Evolutionary conservation across 2,329 filamentous ascomycete species (phyloP).

Genomic region (Colletotrichum kahawae): DNA sequence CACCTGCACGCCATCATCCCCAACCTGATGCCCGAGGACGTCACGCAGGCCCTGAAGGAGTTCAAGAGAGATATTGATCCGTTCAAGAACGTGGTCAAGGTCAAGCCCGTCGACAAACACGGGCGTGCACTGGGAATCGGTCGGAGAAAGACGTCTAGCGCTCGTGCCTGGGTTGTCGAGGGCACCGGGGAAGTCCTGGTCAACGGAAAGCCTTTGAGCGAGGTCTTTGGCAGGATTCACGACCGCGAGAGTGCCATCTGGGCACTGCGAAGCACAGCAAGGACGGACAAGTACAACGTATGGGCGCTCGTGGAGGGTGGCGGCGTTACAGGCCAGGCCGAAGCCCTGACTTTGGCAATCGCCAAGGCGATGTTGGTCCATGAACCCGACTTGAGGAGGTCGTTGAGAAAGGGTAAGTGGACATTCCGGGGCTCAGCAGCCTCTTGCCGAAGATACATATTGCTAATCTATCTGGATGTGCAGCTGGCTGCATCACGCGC

Average conservation of each 20-base stretch:
- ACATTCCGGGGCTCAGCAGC: not conserved
- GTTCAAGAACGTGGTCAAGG: conserved; percentile 65
- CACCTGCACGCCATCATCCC: conserved; percentile 87
- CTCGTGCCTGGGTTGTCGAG: conserved; percentile 87
- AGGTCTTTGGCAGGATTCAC: conserved; percentile 86
- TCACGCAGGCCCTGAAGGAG: conserved; percentile 65
- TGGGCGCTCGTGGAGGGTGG: conserved; percentile 87
- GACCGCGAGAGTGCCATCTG: conserved; percentile 94
- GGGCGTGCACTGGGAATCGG: conserved; percentile 84
- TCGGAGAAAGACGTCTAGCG: conserved; percentile 84
- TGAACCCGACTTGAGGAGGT: conserved; percentile 89
- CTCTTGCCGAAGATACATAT: not conserved
- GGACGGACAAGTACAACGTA: conserved; percentile 96
- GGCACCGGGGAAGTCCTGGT: conserved; percentile 88
- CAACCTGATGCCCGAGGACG: conserved; percentile 72
- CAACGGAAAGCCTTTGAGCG: conserved; percentile 84
- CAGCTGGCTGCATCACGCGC: conserved; percentile 91
- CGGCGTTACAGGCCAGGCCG: conserved; percentile 92
- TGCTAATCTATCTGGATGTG: conserved; percentile 47
- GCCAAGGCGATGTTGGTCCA: conserved; percentile 88
- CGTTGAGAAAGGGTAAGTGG: conserved; percentile 82
- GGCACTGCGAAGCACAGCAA: conserved; percentile 81
- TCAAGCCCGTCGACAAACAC: conserved; percentile 73
- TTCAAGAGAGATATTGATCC: conserved; percentile 81
- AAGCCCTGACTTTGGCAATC: conserved; percentile 89